These are phyloP conservation scores for Tanacetum coccineum DNA, from an alignment of 129 eudicot genomes.

Conservation along the genomic window DNA sequence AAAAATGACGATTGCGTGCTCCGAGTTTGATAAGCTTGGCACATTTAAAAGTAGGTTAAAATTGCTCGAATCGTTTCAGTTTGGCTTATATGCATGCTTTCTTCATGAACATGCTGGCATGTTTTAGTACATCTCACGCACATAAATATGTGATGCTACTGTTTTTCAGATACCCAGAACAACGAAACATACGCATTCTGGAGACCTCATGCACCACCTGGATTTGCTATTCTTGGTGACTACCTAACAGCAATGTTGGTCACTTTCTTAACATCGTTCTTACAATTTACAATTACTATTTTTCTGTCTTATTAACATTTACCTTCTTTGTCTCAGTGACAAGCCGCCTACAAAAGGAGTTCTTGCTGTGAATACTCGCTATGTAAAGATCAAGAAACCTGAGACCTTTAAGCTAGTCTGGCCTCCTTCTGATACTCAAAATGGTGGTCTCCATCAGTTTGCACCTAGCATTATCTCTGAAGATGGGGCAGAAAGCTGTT, in stretches of 20 bases:
- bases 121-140: slow-evolving; percentile 1
- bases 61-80: not conserved
- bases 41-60: slow-evolving; percentile 55
- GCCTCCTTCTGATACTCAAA: slow-evolving; percentile 53
- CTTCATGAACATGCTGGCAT: not conserved
- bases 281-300: not conserved
- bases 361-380: slow-evolving; percentile 85
- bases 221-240: slow-evolving; percentile 95
- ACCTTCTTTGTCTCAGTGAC: slow-evolving; percentile 52
- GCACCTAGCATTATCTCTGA: slow-evolving; percentile 16
- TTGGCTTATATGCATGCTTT: not conserved
- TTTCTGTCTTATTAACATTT: not conserved
- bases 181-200: slow-evolving; percentile 81
- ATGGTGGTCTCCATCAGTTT: slow-evolving; percentile 17
- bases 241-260: slow-evolving; percentile 91
- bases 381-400: slow-evolving; percentile 80
- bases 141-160: not conserved
- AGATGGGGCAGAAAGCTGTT: slow-evolving; percentile 44
- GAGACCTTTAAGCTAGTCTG: slow-evolving; percentile 73
- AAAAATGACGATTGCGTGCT: slow-evolving; percentile 77
- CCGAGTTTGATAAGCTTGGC: slow-evolving; percentile 91
- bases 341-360: slow-evolving; percentile 98
- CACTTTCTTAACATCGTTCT: slow-evolving; percentile 15
- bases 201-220: slow-evolving; percentile 98
- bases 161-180: slow-evolving; percentile 45